Percentiles rank a stretch among this genome's conserved stretches.
phyloP scores from a whole-genome alignment of 2,329 filamentous ascomycete species.

The Colletotrichum sp. region DNA sequence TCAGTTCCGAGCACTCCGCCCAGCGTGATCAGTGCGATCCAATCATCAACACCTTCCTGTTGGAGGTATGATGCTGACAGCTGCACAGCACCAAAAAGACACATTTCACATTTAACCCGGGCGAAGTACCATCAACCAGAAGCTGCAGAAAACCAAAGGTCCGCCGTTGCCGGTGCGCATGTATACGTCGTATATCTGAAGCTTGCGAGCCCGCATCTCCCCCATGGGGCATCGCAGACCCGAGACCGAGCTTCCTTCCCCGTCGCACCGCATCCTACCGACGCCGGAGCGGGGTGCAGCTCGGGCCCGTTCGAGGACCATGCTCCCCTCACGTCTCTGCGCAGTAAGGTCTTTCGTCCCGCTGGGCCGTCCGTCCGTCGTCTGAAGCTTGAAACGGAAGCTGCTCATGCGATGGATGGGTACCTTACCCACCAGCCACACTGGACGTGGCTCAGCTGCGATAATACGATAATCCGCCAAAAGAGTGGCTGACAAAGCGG shows the following conservation, averaged over 20 bases:
- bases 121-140: rapidly evolving
- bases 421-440: not conserved
- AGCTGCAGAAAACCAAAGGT: not conserved
- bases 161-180: not conserved
- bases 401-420: not conserved
- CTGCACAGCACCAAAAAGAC: not conserved
- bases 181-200: not conserved
- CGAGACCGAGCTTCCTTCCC: not conserved
- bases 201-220: not conserved
- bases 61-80: not conserved
- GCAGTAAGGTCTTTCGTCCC: not conserved
- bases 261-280: not conserved
- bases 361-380: not conserved
- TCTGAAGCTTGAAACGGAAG: not conserved
- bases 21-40: not conserved
- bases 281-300: not conserved
- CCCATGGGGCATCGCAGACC: not conserved
- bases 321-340: not conserved
- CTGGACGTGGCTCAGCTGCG: not conserved
- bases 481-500: not conserved
- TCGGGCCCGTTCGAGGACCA: not conserved
- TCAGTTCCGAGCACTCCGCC: not conserved
- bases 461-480: not conserved
- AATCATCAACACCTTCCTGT: not conserved
- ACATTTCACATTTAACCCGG: not conserved